phyloP scores from a whole-genome alignment of 768 basidiomycete species.

The Tulasnella sp. region DNA sequence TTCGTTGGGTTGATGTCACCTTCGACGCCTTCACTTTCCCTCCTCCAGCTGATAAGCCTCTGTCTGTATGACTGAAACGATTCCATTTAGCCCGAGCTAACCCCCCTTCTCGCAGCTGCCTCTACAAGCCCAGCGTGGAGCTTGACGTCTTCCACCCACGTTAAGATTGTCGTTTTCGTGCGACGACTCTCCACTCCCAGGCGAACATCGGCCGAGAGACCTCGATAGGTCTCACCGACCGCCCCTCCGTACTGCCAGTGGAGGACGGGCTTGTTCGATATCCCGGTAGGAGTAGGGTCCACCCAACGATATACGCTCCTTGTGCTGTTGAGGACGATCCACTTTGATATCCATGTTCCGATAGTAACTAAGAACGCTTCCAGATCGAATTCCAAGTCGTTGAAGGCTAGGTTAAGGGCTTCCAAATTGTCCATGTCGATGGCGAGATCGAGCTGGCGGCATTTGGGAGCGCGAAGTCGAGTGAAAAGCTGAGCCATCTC shows the following conservation, averaged over 20 bases:
- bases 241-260: neutral
- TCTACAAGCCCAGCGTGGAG: neutral
- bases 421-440: neutral
- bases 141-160: neutral
- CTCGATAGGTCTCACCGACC: neutral
- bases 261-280: neutral
- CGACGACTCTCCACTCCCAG: neutral
- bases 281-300: neutral
- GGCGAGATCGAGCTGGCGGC: neutral
- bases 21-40: too few species aligned
- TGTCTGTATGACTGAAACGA: neutral
- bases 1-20: too few species aligned
- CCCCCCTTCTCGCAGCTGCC: neutral
- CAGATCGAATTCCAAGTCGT: neutral
- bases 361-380: neutral
- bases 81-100: neutral
- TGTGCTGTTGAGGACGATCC: neutral
- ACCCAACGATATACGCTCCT: neutral
- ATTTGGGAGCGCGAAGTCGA: neutral
- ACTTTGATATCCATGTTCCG: neutral
- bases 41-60: too few species aligned
- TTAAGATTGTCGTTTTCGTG: neutral
- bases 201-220: neutral
- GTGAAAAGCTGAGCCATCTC: neutral
- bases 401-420: neutral